Conservation (phyloP, 2,329 filamentous ascomycete genomes). For the Sporothrix sp. region DNA sequence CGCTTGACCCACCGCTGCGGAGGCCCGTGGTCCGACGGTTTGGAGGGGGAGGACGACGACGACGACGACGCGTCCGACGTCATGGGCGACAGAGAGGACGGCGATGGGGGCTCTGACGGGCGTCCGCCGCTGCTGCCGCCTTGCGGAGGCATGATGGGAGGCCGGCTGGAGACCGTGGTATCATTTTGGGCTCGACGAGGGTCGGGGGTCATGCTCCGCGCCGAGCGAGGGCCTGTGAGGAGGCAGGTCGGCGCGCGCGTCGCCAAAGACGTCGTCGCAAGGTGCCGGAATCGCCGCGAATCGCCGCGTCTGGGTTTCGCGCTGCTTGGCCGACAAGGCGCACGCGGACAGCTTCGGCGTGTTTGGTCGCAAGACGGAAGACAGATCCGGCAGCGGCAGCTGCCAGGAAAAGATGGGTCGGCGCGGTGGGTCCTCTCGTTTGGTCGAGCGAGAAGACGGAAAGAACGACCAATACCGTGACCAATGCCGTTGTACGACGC, state of each 20-base stretch:
- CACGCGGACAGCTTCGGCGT: too few relatives aligned
- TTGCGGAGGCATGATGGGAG: constrained; percentile 34
- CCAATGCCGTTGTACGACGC: neutral
- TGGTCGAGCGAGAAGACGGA: neutral
- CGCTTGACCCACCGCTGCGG: constrained; percentile 52
- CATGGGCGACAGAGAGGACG: neutral
- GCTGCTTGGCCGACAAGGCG: too few relatives aligned
- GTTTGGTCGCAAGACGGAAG: too few relatives aligned
- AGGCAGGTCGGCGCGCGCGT: constrained; percentile 1
- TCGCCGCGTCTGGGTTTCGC: too few relatives aligned
- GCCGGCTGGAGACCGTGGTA: constrained; percentile 26
- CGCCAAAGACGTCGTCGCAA: neutral
- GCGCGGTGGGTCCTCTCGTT: constrained; percentile 6
- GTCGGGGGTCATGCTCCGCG: constrained; percentile 29
- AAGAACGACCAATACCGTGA: too few relatives aligned
- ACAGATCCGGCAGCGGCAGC: too few relatives aligned
- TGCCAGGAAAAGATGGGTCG: too few relatives aligned
- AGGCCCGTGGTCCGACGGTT: neutral
- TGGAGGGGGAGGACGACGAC: neutral
- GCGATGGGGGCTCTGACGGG: constrained; percentile 12
- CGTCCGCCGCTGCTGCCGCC: constrained; percentile 18
- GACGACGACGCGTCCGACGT: neutral
- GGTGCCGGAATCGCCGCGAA: too few relatives aligned
- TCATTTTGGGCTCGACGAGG: constrained; percentile 35
- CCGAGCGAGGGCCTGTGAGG: constrained; percentile 4